Percentiles rank a stretch among this genome's conserved stretches.
Conservation (phyloP, 768 basidiomycete species). For the Termitomyces sp. region DNA sequence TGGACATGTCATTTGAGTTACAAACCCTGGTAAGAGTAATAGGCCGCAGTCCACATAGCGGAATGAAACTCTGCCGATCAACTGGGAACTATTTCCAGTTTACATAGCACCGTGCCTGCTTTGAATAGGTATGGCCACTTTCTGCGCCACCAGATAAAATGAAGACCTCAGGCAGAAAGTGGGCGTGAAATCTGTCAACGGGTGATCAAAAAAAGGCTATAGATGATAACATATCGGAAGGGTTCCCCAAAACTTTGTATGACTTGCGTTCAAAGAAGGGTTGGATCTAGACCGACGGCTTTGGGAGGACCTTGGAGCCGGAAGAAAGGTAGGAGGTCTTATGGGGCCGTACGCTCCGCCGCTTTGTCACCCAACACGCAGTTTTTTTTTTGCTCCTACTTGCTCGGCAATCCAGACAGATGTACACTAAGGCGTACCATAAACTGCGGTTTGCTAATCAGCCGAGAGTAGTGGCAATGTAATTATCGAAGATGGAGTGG, state of each 20-base stretch:
- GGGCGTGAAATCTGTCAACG: neutral
- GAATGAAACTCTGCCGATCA: slow-evolving; percentile 2
- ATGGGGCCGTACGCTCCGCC: neutral
- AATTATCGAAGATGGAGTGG: neutral
- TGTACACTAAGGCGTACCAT: neutral
- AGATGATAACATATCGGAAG: no score
- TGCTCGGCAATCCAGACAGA: neutral
- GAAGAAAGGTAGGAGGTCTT: no score
- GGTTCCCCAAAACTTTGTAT: neutral
- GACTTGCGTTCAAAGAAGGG: neutral
- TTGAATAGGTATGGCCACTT: neutral
- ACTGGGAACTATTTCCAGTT: neutral
- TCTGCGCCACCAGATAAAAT: slow-evolving; percentile 9
- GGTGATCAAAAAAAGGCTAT: neutral
- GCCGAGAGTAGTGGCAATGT: neutral
- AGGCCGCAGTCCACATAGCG: neutral
- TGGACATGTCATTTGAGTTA: neutral
- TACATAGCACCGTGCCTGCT: neutral
- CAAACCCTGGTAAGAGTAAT: neutral
- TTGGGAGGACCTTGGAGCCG: neutral
- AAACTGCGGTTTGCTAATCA: neutral
- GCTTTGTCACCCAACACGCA: neutral
- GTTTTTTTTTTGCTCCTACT: neutral
- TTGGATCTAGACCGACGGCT: neutral
- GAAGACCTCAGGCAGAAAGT: neutral